Percentiles rank a stretch among this genome's conserved stretches.
Conservation (phyloP, 228 moss, liverwort and hornwort genomes). For the Sphagnum fallax region DNA sequence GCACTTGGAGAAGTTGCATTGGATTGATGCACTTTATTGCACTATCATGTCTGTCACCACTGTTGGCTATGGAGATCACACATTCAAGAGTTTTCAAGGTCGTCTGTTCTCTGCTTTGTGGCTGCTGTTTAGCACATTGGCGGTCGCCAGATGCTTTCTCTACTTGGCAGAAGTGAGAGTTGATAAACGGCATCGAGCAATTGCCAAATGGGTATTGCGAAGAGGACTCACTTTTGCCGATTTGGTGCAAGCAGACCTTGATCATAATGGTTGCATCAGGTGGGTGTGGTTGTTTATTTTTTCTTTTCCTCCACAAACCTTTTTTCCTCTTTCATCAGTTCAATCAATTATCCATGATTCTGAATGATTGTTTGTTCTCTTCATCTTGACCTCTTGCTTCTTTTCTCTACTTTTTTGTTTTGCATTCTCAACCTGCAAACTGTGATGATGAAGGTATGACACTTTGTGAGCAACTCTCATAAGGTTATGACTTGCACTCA, state of each 20-base stretch:
- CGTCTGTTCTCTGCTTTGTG: slow-evolving; percentile 79
- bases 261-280: slow-evolving; percentile 81
- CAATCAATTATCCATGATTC: too few relatives aligned
- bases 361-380: too few relatives aligned
- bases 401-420: too few relatives aligned
- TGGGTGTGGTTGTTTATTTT: slow-evolving; percentile 1
- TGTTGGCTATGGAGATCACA: slow-evolving; percentile 85
- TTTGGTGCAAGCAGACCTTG: slow-evolving; percentile 71
- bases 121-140: slow-evolving; percentile 83
- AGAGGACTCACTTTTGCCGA: slow-evolving; percentile 60
- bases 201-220: slow-evolving; percentile 75
- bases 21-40: slow-evolving; percentile 76
- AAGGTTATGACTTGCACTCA: too few relatives aligned
- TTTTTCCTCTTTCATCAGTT: too few relatives aligned
- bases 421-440: too few relatives aligned
- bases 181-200: slow-evolving; percentile 68
- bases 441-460: too few relatives aligned
- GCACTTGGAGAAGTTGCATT: slow-evolving; percentile 48
- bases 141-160: slow-evolving; percentile 83
- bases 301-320: too few relatives aligned
- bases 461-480: too few relatives aligned
- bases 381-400: too few relatives aligned
- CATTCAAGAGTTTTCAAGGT: slow-evolving; percentile 62
- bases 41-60: slow-evolving; percentile 92
- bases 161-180: slow-evolving; percentile 85